Evolutionary conservation across 768 basidiomycete species (phyloP).

Genomic region (Chalciporus piperatus): DNA sequence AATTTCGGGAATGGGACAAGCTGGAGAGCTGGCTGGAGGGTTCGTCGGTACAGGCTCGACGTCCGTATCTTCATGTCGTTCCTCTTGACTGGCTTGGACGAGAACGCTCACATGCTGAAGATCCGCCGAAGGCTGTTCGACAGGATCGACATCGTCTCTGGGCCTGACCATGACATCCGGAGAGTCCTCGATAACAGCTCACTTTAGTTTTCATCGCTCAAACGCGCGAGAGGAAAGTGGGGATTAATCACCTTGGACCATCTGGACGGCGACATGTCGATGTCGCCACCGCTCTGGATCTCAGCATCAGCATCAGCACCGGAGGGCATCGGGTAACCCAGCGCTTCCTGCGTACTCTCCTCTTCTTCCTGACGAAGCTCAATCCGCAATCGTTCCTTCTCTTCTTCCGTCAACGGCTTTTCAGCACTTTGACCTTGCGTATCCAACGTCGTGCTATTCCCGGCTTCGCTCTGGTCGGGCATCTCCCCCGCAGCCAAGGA

Average conservation of each 20-base stretch:
- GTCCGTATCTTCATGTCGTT: constrained; percentile 23
- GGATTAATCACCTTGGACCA: constrained; percentile 12
- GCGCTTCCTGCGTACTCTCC: constrained; percentile 56
- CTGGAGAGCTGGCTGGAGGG: constrained; percentile 24
- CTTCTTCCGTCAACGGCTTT: constrained; percentile 7
- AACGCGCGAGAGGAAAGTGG: background rate
- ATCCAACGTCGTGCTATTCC: constrained; percentile 21
- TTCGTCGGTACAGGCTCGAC: constrained; percentile 1
- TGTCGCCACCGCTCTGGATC: constrained; percentile 11
- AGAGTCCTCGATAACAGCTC: background rate
- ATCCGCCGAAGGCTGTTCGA: constrained; percentile 29
- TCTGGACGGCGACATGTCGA: constrained; percentile 9
- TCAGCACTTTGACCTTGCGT: constrained; percentile 16
- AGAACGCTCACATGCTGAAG: constrained; percentile 25
- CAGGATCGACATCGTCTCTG: constrained; percentile 7
- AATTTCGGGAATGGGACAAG: constrained; percentile 12
- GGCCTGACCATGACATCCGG: background rate
- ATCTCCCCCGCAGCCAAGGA: constrained; percentile 16
- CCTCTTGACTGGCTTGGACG: constrained; percentile 31
- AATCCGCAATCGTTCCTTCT: constrained; percentile 18
- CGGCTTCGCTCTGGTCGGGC: constrained; percentile 12
- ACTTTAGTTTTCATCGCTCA: background rate
- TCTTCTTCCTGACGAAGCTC: constrained; percentile 49
- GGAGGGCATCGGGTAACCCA: constrained; percentile 25
- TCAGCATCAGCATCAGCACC: background rate